Conservation (phyloP, 129 eudicot species). For the Artemisia annua region DNA sequence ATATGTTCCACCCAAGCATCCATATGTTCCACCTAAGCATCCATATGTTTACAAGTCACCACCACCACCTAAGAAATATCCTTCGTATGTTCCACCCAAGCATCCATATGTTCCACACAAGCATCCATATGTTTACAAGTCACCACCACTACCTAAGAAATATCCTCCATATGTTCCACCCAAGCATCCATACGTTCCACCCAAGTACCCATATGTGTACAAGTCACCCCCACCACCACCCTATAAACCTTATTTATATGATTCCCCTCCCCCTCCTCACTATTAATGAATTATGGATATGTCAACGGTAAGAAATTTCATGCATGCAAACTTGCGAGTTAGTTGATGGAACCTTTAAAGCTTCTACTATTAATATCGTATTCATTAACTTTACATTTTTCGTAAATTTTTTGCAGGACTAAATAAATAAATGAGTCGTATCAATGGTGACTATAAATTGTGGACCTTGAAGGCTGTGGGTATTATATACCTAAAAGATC, state of each 20-base stretch:
- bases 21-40: background rate
- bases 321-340: background rate
- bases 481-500: too few relatives aligned
- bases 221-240: background rate
- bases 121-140: background rate
- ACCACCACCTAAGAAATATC: conserved; percentile 11
- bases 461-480: too few relatives aligned
- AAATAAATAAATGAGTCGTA: too few relatives aligned
- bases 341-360: too few relatives aligned
- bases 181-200: too few relatives aligned
- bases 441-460: too few relatives aligned
- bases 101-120: too few relatives aligned
- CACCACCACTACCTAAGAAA: conserved; percentile 17
- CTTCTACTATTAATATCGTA: background rate
- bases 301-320: background rate
- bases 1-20: too few relatives aligned
- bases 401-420: too few relatives aligned
- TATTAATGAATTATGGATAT: background rate
- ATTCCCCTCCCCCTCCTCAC: conserved; percentile 12
- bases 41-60: conserved; percentile 9
- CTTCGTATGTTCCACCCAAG: too few relatives aligned
- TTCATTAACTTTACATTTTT: too few relatives aligned
- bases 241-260: background rate
- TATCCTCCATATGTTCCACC: conserved; percentile 10
- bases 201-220: background rate